Evolutionary conservation across 768 basidiomycete species (phyloP), one percentile per base, ranked within the genome.

Genomic region (Coprinellus micaceus): DNA sequence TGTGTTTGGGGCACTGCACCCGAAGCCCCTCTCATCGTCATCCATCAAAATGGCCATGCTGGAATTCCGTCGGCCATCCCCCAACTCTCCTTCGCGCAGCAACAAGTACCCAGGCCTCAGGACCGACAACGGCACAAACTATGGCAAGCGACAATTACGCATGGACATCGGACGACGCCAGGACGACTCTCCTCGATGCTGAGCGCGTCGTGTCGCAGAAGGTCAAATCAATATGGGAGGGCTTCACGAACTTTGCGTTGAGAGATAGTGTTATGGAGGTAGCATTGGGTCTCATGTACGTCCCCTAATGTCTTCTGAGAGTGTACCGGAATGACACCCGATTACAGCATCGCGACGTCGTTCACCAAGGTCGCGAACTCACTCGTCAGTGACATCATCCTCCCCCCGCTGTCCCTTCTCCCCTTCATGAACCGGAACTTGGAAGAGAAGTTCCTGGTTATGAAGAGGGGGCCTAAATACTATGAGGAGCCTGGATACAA

Each of bases 261-360:
- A 62, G 77, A 9, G 77, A 79, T 51, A 77, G 74, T 61, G 77
- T 79, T 10, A 66, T 79, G 2, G 77, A 79, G 60, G 75, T 79
- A 33, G 75, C 77, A 12, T 68, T 78, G 43, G 77, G 77, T 70
- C 61, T 79, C 7, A 76, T 78, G 71, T 71, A 49, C 22, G 68
- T 64, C 57, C 39, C 17, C 44, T 36, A 12, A 22, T 22, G 22
- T 17, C 1, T 37, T 3, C 19, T 48, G 7, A 37, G 22, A 10
- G 45, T 9, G 21, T 9, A 2, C 4, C 48, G 2, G n/a, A n/a
- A n/a, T n/a, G n/a, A n/a, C n/a, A n/a, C n/a, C 40, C 19, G 37
- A 15, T 19, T 48, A 10, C 47, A 71, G 67, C 53, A 68, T 74
- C 50, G 76, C 76, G n/a, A 58, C 71, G 3, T 66, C 74, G 6